Evolutionary conservation across 805 yeast genomes (phyloP), one percentile per base, ranked within the genome.

Genomic region (Candida boidinii): DNA sequence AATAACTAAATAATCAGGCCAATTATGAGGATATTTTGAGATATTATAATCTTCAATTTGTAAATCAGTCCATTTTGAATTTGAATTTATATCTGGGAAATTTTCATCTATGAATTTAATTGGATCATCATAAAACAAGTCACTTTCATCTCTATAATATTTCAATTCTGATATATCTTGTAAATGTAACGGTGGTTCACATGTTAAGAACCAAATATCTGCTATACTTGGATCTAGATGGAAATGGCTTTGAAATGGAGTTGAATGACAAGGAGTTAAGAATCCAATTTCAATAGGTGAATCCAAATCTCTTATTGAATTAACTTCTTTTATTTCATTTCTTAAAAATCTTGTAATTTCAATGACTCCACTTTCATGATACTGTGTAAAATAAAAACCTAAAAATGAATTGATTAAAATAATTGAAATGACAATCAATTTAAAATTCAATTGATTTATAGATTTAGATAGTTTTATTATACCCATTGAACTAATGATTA

Each of bases 181-280:
- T 12, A 65, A 42, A 35, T 67, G 68, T 14, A 76, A 51, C 1
- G 98, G 97, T 0, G 99, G 99, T 36, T 86, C 94, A 54, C 99
- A 92, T 0, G 95, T 75, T 26, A 92, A 60, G 34, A 79, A 78
- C 94, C 95, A 83, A 1, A 77, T 46, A n/a, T 54, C 39, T 10
- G 71, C 68, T 1, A 51, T 44, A 2, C 45, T 45, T 13, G 60
- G 51, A 8, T 61, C 53, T 16, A 82, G 58, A 48, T 88, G 95
- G 26, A 92, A 56, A 50, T 81, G 76, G 17, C 92, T 73, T 49
- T 86, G 95, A 77, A 92, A 83, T 2, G 98, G 99, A 0, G 96
- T 90, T 0, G 97, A 88, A 54, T 92, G 99, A 48, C 99, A 92
- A 0, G 99, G 98, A 50, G 88, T 86, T 12, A 92, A 54, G 44